phyloP scores from a whole-genome alignment of 2,329 filamentous ascomycete genomes.

The Cladosporium austrohemisphaericum region DNA sequence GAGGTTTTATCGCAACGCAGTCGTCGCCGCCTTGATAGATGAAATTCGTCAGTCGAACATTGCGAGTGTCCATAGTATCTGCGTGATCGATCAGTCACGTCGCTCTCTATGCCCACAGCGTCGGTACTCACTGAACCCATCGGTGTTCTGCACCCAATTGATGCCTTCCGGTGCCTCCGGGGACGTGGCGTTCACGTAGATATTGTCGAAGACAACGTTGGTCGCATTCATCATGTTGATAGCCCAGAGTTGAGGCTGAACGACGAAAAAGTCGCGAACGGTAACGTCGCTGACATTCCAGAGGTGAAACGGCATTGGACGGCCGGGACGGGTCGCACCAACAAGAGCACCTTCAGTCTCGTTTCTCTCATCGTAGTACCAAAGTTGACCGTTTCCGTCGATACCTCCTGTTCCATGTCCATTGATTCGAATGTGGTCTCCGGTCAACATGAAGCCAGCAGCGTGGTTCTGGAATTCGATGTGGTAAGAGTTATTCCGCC shows the following conservation, averaged over 20 bases:
- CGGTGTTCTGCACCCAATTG: slow-evolving; percentile 58
- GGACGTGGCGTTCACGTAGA: slow-evolving; percentile 50
- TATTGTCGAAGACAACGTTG: slow-evolving; percentile 50
- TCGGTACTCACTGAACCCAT: slow-evolving; percentile 47
- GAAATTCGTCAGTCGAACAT: slow-evolving; percentile 50
- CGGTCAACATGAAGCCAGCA: slow-evolving; percentile 52
- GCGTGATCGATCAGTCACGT: background rate
- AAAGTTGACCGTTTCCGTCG: slow-evolving; percentile 52
- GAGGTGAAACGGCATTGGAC: slow-evolving; percentile 57
- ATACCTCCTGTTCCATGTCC: slow-evolving; percentile 53
- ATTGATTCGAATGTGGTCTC: slow-evolving; percentile 49
- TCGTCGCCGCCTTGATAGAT: slow-evolving; percentile 56
- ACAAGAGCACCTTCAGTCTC: slow-evolving; percentile 38
- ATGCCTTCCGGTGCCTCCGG: slow-evolving; percentile 48
- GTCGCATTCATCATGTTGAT: slow-evolving; percentile 58
- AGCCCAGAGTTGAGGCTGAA: slow-evolving; percentile 51
- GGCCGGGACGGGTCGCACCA: slow-evolving; percentile 45
- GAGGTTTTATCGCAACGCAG: slow-evolving; percentile 60
- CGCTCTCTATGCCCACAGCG: too few species aligned
- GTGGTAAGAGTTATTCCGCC: slow-evolving; percentile 51
- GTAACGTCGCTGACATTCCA: slow-evolving; percentile 56
- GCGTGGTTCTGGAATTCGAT: slow-evolving; percentile 54
- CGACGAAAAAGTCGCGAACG: slow-evolving; percentile 52
- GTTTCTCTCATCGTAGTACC: slow-evolving; percentile 39
- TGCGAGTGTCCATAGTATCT: slow-evolving; percentile 53